A percentile compares a stretch with the other conserved stretches of the same genome.
Conservation (phyloP, 768 basidiomycete genomes). For the Macrocybe gigantea region DNA sequence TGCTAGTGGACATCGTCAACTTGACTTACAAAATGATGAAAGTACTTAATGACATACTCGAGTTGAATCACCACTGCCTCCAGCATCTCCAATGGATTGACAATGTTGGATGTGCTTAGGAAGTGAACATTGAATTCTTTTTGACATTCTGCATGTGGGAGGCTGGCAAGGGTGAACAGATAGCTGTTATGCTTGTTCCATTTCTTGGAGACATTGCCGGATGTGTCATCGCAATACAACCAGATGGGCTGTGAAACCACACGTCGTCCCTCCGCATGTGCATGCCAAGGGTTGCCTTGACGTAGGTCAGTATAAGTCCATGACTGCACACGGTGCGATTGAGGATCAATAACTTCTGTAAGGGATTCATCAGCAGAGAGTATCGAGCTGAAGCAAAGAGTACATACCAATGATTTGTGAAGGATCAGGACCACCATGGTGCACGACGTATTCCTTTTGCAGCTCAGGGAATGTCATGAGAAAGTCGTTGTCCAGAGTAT, state of each 20-base stretch:
- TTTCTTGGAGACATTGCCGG: constrained; percentile 38
- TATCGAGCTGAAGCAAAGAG: neutral
- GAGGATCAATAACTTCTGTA: constrained; percentile 1
- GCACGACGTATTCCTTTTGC: neutral
- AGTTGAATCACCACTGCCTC: constrained; percentile 23
- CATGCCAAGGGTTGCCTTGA: constrained; percentile 20
- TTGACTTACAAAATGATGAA: neutral
- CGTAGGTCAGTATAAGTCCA: constrained; percentile 12
- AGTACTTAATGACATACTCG: neutral
- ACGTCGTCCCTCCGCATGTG: constrained; percentile 18
- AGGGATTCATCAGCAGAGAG: neutral
- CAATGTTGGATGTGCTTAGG: constrained; percentile 32
- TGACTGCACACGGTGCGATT: neutral
- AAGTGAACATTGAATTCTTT: constrained; percentile 34
- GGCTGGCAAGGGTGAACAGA: constrained; percentile 28
- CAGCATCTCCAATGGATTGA: constrained; percentile 35
- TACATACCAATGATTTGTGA: neutral
- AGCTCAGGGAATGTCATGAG: neutral
- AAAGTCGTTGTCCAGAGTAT: neutral
- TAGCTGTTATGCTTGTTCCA: constrained; percentile 40
- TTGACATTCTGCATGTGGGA: constrained; percentile 19
- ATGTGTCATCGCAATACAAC: constrained; percentile 38
- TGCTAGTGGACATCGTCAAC: constrained; percentile 7
- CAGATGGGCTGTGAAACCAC: constrained; percentile 26
- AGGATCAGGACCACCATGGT: neutral